Evolutionary conservation across 257 asterid species (phyloP).

Genomic region (Lycium barbarum): DNA sequence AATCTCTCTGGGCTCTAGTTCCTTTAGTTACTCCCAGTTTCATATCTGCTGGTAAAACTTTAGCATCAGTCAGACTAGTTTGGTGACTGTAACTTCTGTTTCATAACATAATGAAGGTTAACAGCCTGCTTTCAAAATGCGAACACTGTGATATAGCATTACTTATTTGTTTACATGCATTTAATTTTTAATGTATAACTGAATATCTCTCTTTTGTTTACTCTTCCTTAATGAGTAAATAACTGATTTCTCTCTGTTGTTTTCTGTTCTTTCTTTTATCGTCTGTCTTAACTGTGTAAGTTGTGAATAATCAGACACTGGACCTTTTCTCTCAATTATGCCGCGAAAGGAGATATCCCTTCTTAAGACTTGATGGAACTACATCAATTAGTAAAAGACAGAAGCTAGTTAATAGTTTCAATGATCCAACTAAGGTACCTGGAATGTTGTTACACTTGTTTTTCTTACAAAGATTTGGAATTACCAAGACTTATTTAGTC

Average conservation of each 20-base stretch:
- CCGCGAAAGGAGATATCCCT: conserved; percentile 97
- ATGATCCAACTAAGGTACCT: conserved; percentile 81
- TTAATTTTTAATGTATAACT: neutral
- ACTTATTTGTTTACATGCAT: neutral
- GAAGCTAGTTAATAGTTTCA: conserved; percentile 85
- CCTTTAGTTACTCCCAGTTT: neutral
- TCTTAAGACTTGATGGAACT: conserved; percentile 90
- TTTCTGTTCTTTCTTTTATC: conserved; percentile 26
- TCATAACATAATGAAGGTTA: conserved; percentile 13
- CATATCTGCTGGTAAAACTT: conserved; percentile 12
- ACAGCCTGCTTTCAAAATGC: conserved; percentile 1
- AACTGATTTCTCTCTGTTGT: conserved; percentile 10
- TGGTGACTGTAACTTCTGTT: conserved; percentile 13
- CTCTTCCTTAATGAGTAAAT: neutral
- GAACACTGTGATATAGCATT: neutral
- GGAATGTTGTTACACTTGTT: conserved; percentile 27
- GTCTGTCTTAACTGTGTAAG: conserved; percentile 33
- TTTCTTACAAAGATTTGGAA: conserved; percentile 30
- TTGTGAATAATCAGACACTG: conserved; percentile 63
- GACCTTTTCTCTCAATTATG: conserved; percentile 96
- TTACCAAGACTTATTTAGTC: conserved; percentile 25
- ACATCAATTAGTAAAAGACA: conserved; percentile 96
- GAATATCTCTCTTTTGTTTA: neutral
- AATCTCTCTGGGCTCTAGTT: neutral
- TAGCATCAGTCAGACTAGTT: conserved; percentile 11